Base-by-base conservation (phyloP, 768 basidiomycete species). In the Lactarius sp. region DNA sequence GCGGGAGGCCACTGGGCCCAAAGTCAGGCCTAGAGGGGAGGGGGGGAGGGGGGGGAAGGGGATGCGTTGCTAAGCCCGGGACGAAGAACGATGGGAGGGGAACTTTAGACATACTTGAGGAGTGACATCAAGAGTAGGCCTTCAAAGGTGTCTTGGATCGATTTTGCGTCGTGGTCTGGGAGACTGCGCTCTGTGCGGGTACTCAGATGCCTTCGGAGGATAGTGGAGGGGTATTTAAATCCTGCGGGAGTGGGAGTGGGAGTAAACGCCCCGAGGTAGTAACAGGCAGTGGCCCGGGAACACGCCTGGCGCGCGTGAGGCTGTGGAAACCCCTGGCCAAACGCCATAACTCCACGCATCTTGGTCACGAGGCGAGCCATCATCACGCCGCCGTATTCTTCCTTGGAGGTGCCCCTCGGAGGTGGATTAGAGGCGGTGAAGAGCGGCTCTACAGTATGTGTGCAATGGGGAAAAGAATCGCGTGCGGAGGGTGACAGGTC, bases 1-100 rank as follows among this genome's bases (percentile, higher is more conserved):
- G 73, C 0, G 90, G 90, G 7, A 81, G 69, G 4, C 75, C 74
- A 36, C 72, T 57, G 2, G 70, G 69, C 27, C 71, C 70, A 50
- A 79, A 75, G 6, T 75, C 64, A 5, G 78, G 79, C 8, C 76
- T 77, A 52, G 16, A 20, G 39, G 41, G 34, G 16, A 2, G 5
- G 16, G 22, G 34, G 22, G 16, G 20, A 14, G n/a, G 18, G n/a
- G 31, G 39, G 39, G 34, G 16, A 9, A 2, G 4, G 14, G 22
- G 34, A 34, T n/a, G 42, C 27, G 27, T 20, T 13, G 44, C 9
- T 7, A 12, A 52, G 14, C 20, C 13, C 2, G 36, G 27, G 52
- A 31, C 9, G 18, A 42, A 52, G 57, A 44, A 42, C 5, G 13
- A 18, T 42, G 61, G 34, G 7, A 34, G 36, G 36, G 42, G 50